Percentiles rank a stretch among this genome's conserved stretches.
These are phyloP conservation scores for barley (Hordeum vulgare) DNA, from an alignment of 176 grass and related monocot genomes.

Conservation along the genomic window DNA sequence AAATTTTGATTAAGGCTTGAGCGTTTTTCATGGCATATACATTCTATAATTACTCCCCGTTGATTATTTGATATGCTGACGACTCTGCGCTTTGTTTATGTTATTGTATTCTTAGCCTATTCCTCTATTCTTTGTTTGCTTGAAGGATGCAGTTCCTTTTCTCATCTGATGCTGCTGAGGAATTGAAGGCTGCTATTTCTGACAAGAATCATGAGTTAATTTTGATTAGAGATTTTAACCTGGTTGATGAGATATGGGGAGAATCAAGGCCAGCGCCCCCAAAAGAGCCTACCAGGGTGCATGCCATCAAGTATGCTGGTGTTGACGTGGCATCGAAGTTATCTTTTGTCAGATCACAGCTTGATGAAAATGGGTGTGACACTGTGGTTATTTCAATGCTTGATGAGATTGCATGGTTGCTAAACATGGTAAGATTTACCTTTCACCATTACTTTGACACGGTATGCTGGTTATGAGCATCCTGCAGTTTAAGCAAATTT, in stretches of 20 bases:
- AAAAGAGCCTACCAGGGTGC: slow-evolving; percentile 62
- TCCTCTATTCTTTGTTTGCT: slow-evolving; percentile 42
- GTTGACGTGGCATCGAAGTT: slow-evolving; percentile 75
- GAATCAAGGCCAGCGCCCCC: slow-evolving; percentile 61
- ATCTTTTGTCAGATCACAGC: slow-evolving; percentile 70
- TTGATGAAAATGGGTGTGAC: slow-evolving; percentile 58
- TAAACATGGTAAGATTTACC: slow-evolving; percentile 83
- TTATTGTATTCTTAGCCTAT: slow-evolving; percentile 17
- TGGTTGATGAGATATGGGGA: slow-evolving; percentile 90
- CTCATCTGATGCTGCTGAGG: slow-evolving; percentile 84
- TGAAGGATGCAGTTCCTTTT: slow-evolving; percentile 98
- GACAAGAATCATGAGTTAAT: slow-evolving; percentile 78
- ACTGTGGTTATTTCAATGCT: slow-evolving; percentile 88
- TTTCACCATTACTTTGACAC: not conserved
- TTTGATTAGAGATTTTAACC: slow-evolving; percentile 67
- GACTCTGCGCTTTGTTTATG: not conserved
- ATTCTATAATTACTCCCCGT: not conserved
- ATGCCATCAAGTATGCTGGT: slow-evolving; percentile 92
- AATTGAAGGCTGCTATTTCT: slow-evolving; percentile 75
- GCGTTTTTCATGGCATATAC: not conserved
- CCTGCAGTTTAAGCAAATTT: not conserved
- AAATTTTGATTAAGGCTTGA: not conserved
- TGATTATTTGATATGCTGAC: not conserved
- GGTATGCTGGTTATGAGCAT: slow-evolving; percentile 2
- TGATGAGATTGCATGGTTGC: slow-evolving; percentile 91